Conservation (phyloP, 2,329 filamentous ascomycete genomes). For the Colletotrichum sp. region DNA sequence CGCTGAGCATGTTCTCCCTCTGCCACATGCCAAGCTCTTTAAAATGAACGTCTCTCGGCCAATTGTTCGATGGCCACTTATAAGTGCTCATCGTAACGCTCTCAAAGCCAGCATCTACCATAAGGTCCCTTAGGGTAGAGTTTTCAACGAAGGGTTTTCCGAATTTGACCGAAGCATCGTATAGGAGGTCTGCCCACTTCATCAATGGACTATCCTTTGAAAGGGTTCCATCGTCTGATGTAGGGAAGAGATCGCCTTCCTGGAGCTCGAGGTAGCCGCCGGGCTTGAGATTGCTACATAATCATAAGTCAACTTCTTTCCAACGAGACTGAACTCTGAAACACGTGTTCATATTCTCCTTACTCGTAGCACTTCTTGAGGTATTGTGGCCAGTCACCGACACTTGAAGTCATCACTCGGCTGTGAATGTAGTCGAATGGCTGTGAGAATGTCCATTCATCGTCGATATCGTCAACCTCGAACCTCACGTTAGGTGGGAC, state of each 20-base stretch:
- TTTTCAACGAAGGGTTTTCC: not conserved
- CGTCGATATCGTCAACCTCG: no score
- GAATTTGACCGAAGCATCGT: conserved; percentile 25
- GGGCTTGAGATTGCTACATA: conserved; percentile 33
- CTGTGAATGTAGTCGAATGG: no score
- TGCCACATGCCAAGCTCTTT: conserved; percentile 39
- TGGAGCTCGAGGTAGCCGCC: conserved; percentile 46
- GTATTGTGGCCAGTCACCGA: no score
- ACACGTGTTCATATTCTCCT: no score
- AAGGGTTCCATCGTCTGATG: conserved; percentile 20
- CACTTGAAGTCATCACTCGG: no score
- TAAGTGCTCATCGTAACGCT: conserved; percentile 30
- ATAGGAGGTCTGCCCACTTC: conserved; percentile 35
- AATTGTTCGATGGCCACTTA: conserved; percentile 38
- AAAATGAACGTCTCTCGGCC: conserved; percentile 34
- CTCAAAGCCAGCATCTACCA: conserved; percentile 30
- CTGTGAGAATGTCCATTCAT: no score
- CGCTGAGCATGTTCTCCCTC: conserved; percentile 34
- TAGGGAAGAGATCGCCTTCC: not conserved
- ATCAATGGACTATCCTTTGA: conserved; percentile 31
- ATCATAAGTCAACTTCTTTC: not conserved
- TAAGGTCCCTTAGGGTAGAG: no score
- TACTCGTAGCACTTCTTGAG: not conserved
- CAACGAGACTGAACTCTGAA: no score
- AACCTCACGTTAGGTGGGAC: no score